A percentile compares a stretch with the other conserved stretches of the same genome.
phyloP scores from a whole-genome alignment of 139 green algal species.

The Zygnema circumcarinatum region DNA sequence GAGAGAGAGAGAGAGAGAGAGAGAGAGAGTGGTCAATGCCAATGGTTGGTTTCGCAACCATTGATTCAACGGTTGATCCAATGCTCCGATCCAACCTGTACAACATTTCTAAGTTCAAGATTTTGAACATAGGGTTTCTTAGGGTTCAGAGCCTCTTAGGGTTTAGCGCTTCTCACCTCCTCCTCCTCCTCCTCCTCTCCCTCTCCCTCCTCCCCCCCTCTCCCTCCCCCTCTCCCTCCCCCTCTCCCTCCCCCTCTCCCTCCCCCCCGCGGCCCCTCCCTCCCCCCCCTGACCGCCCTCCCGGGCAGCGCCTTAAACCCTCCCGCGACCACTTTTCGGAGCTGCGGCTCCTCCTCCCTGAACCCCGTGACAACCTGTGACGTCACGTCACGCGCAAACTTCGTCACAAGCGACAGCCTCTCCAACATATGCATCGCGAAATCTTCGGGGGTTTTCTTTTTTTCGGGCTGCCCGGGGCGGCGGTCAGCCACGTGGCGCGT shows the following conservation, averaged over 20 bases:
- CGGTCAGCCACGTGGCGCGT: no score
- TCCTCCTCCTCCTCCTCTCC: not conserved
- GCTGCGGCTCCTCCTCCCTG: not conserved
- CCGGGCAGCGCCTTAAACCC: not conserved
- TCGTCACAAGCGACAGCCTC: not conserved
- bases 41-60: no score
- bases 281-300: not conserved
- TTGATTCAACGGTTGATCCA: no score
- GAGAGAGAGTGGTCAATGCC: no score
- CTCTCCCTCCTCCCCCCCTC: not conserved
- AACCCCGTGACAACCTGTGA: not conserved
- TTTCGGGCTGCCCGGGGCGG: not conserved
- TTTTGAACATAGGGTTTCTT: no score
- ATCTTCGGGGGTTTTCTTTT: not conserved
- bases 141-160: no score
- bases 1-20: no score
- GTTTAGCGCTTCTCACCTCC: no score
- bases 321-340: not conserved
- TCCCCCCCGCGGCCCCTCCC: not conserved
- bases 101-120: no score
- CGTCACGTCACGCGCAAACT: not conserved
- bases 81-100: no score
- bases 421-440: not conserved
- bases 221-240: not conserved
- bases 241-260: not conserved